Conservation (phyloP, 2,329 filamentous ascomycete species). For the Rutstroemia sp. region DNA sequence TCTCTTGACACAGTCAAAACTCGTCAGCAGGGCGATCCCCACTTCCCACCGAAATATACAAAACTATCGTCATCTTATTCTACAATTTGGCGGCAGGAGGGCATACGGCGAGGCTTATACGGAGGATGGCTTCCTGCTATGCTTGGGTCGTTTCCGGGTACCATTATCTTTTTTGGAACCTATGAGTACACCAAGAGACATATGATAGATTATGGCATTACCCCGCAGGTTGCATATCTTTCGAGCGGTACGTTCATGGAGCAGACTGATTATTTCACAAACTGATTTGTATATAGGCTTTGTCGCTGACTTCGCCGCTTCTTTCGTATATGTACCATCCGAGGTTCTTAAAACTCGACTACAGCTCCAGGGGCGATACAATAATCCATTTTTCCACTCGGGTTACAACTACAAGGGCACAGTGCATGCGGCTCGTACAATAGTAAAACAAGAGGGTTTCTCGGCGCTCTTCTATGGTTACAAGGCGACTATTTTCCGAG, state of each 20-base stretch:
- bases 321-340: constrained; percentile 89
- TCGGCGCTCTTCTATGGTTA: constrained; percentile 92
- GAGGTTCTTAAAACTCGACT: constrained; percentile 97
- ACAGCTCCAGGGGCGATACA: constrained; percentile 88
- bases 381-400: constrained; percentile 88
- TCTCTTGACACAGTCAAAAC: constrained; percentile 98
- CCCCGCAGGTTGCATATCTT: constrained; percentile 79
- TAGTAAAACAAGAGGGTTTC: constrained; percentile 74
- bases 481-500: constrained; percentile 88
- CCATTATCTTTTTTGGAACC: constrained; percentile 88
- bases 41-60: constrained; percentile 86
- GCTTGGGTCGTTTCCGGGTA: constrained; percentile 86
- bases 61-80: constrained; percentile 85
- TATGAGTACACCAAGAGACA: constrained; percentile 93
- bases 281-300: constrained; percentile 52
- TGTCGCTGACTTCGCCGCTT: constrained; percentile 84
- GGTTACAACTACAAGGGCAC: constrained; percentile 95
- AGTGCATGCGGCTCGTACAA: constrained; percentile 75
- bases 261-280: background rate
- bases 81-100: constrained; percentile 90
- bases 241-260: constrained; percentile 55
- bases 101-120: constrained; percentile 77
- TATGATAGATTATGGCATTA: constrained; percentile 77
- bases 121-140: constrained; percentile 90
- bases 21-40: constrained; percentile 90